Evolutionary conservation across 2,329 filamentous ascomycete species (phyloP).

Genomic region (Exserohilum turcica): DNA sequence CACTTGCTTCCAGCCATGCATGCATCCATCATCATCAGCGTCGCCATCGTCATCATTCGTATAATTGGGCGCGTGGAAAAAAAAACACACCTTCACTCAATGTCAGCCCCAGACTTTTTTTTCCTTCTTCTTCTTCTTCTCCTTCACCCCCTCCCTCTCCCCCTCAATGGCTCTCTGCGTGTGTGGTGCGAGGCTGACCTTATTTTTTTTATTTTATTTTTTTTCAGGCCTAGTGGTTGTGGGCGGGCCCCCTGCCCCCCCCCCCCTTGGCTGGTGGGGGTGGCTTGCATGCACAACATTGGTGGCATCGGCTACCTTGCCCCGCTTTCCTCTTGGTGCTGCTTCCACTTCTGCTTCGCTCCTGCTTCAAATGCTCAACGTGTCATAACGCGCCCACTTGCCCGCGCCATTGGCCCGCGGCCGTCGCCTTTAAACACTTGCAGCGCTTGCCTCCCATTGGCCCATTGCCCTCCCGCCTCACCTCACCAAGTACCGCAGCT

Average conservation of each 20-base stretch:
- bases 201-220: slow-evolving; percentile 14
- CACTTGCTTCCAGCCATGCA: too few species aligned
- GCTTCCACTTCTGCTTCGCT: too few species aligned
- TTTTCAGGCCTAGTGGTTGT: too few species aligned
- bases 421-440: slow-evolving; percentile 6
- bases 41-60: neutral
- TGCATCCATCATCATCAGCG: too few species aligned
- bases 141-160: too few species aligned
- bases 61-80: too few species aligned
- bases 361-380: slow-evolving; percentile 25
- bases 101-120: slow-evolving; percentile 8
- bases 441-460: slow-evolving; percentile 22
- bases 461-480: slow-evolving; percentile 7
- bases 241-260: too few species aligned
- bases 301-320: too few species aligned
- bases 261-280: too few species aligned
- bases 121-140: slow-evolving; percentile 3
- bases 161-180: too few species aligned
- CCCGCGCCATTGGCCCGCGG: slow-evolving; percentile 25
- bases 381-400: slow-evolving; percentile 22
- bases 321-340: too few species aligned
- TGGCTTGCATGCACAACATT: slow-evolving; percentile 28
- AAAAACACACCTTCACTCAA: too few species aligned
- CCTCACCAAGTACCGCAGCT: slow-evolving; percentile 3
- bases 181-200: slow-evolving; percentile 14